Conservation (phyloP, 805 yeast genomes). For the Groenewaldozyma tartarivorans region DNA sequence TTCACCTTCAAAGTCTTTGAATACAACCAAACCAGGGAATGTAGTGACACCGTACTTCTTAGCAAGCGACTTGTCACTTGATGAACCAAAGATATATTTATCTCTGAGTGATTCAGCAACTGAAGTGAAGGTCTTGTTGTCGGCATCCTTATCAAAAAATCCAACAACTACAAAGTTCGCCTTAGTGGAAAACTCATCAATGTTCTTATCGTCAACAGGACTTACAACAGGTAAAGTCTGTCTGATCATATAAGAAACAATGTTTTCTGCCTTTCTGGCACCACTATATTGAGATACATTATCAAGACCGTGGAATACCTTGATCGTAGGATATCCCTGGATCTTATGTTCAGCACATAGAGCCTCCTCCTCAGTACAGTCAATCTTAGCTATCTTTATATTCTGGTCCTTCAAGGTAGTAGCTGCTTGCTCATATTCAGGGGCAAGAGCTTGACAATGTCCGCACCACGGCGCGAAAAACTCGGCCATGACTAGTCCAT, state of each 20-base stretch:
- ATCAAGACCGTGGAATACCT: slow-evolving; percentile 46
- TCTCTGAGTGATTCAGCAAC: slow-evolving; percentile 62
- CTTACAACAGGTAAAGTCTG: slow-evolving; percentile 72
- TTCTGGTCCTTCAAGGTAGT: slow-evolving; percentile 39
- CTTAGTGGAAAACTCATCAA: slow-evolving; percentile 41
- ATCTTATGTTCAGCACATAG: slow-evolving; percentile 62
- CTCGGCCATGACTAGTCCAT: slow-evolving; percentile 72
- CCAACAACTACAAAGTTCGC: slow-evolving; percentile 36
- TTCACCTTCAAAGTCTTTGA: slow-evolving; percentile 29
- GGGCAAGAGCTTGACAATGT: slow-evolving; percentile 67
- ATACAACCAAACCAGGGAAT: slow-evolving; percentile 41
- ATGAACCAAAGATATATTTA: slow-evolving; percentile 48
- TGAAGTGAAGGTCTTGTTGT: slow-evolving; percentile 49
- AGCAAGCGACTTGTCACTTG: slow-evolving; percentile 33
- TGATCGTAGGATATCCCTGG: slow-evolving; percentile 76
- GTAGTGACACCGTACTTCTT: slow-evolving; percentile 30
- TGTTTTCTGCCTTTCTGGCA: slow-evolving; percentile 72
- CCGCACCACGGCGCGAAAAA: slow-evolving; percentile 99
- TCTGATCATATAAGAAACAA: slow-evolving; percentile 68
- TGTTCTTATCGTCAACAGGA: slow-evolving; percentile 37
- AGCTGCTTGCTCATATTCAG: slow-evolving; percentile 59
- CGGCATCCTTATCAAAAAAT: slow-evolving; percentile 42
- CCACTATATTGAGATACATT: slow-evolving; percentile 60
- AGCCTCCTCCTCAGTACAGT: slow-evolving; percentile 69
- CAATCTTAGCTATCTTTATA: slow-evolving; percentile 44